Percentiles rank a stretch among this genome's conserved stretches.
These are phyloP conservation scores for Penicillium argentinense DNA, from an alignment of 495 filamentous ascomycete species.

Conservation along the genomic window DNA sequence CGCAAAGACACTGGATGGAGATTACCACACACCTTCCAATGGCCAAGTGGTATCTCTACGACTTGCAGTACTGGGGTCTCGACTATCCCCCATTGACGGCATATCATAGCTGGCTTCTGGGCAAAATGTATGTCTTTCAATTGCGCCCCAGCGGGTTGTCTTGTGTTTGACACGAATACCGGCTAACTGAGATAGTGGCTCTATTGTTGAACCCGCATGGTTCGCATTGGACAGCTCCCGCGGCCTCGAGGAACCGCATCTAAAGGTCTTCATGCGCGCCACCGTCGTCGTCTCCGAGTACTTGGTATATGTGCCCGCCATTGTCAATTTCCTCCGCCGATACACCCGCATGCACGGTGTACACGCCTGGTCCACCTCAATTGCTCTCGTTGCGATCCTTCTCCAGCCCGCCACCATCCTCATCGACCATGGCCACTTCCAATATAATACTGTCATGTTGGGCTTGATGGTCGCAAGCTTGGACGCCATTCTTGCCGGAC, in stretches of 20 bases:
- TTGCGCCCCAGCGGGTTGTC: background rate
- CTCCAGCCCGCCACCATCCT: slow-evolving; percentile 92
- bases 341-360: slow-evolving; percentile 72
- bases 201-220: slow-evolving; percentile 76
- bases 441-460: slow-evolving; percentile 98
- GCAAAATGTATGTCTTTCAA: slow-evolving; percentile 63
- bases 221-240: slow-evolving; percentile 86
- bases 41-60: slow-evolving; percentile 96
- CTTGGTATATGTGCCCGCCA: slow-evolving; percentile 80
- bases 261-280: slow-evolving; percentile 95
- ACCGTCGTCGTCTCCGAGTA: slow-evolving; percentile 90
- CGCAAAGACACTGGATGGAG: slow-evolving; percentile 98
- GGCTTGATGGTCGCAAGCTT: slow-evolving; percentile 82
- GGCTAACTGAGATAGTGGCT: slow-evolving; percentile 53
- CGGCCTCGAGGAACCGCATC: slow-evolving; percentile 68
- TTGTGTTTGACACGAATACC: background rate
- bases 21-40: slow-evolving; percentile 84
- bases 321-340: slow-evolving; percentile 77
- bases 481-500: slow-evolving; percentile 81
- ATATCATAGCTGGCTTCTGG: slow-evolving; percentile 93
- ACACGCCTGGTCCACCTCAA: slow-evolving; percentile 71
- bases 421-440: slow-evolving; percentile 97
- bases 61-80: slow-evolving; percentile 94
- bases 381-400: slow-evolving; percentile 84
- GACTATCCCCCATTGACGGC: slow-evolving; percentile 97